These are phyloP conservation scores for Calonectria pteridis DNA, from an alignment of 2,329 filamentous ascomycete species.

Conservation along the genomic window DNA sequence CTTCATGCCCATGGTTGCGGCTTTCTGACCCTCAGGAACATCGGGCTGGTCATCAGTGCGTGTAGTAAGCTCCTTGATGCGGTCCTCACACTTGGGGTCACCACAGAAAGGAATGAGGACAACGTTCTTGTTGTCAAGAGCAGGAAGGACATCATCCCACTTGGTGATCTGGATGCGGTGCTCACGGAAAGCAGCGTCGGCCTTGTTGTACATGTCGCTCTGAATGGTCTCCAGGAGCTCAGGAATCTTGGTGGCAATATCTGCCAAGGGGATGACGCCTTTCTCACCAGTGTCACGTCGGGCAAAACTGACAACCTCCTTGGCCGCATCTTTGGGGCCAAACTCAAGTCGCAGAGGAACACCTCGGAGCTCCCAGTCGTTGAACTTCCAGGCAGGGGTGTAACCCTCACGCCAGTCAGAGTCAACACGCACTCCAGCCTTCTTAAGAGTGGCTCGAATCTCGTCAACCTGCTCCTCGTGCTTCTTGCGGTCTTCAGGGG, in stretches of 20 bases:
- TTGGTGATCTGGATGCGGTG: constrained; percentile 86
- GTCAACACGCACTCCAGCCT: constrained; percentile 81
- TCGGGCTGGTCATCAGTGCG: constrained; percentile 74
- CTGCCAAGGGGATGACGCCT: constrained; percentile 79
- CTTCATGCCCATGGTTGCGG: constrained; percentile 75
- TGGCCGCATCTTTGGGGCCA: constrained; percentile 92
- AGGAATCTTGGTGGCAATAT: constrained; percentile 80
- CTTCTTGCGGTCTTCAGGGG: constrained; percentile 80
- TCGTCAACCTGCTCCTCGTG: constrained; percentile 82
- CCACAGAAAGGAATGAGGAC: constrained; percentile 93
- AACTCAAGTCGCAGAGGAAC: constrained; percentile 95
- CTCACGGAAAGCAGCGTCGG: constrained; percentile 80
- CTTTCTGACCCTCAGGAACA: constrained; percentile 65
- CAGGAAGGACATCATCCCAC: constrained; percentile 92
- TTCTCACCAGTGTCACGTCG: constrained; percentile 91
- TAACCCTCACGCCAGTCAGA: constrained; percentile 91
- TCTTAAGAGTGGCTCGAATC: constrained; percentile 76
- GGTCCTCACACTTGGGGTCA: constrained; percentile 85
- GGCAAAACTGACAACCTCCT: constrained; percentile 85
- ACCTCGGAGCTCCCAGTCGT: constrained; percentile 98
- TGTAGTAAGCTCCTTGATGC: constrained; percentile 93
- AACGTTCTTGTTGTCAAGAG: constrained; percentile 92
- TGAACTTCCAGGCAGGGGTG: constrained; percentile 97
- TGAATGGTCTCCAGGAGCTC: constrained; percentile 92
- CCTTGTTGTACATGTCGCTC: constrained; percentile 81